These are phyloP conservation scores for Perkinsus marinus DNA, from an alignment of 169 alveolate species.

Conservation along the genomic window DNA sequence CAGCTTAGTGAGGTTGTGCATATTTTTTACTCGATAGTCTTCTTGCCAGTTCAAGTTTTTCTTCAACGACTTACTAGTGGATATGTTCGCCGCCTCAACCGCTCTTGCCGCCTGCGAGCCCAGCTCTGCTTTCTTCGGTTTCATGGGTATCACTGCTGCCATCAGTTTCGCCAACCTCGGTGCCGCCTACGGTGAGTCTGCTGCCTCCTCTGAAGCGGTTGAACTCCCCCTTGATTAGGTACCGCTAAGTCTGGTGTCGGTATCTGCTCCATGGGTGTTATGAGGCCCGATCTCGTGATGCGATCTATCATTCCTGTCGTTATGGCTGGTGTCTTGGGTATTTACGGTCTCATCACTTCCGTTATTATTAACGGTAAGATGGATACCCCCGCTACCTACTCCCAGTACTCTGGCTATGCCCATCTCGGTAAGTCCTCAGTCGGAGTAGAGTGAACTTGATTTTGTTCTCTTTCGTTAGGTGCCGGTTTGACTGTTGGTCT, in stretches of 20 bases:
- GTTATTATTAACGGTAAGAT: conserved; percentile 30
- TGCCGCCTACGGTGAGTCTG: conserved; percentile 87
- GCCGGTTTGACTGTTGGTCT: conserved; percentile 50
- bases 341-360: conserved; percentile 70
- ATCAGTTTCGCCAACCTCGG: conserved; percentile 94
- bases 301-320: conserved; percentile 96
- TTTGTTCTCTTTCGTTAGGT: neutral
- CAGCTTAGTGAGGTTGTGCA: neutral
- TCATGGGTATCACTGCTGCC: conserved; percentile 95
- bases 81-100: neutral
- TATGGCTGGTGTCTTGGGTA: conserved; percentile 99
- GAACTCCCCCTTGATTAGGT: conserved; percentile 14
- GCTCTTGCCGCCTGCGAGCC: conserved; percentile 60
- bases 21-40: neutral
- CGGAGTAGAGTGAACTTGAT: neutral
- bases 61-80: conserved; percentile 9
- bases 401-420: conserved; percentile 77
- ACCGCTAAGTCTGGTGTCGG: conserved; percentile 99
- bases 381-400: conserved; percentile 48
- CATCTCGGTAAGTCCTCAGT: conserved; percentile 58
- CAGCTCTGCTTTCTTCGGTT: conserved; percentile 88
- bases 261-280: conserved; percentile 95
- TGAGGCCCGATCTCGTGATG: conserved; percentile 98
- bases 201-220: neutral
- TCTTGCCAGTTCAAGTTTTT: conserved; percentile 2